These are phyloP conservation scores for Chytriomyces sp. DNA, from an alignment of 192 early-diverging fungal genomes.

Conservation along the genomic window DNA sequence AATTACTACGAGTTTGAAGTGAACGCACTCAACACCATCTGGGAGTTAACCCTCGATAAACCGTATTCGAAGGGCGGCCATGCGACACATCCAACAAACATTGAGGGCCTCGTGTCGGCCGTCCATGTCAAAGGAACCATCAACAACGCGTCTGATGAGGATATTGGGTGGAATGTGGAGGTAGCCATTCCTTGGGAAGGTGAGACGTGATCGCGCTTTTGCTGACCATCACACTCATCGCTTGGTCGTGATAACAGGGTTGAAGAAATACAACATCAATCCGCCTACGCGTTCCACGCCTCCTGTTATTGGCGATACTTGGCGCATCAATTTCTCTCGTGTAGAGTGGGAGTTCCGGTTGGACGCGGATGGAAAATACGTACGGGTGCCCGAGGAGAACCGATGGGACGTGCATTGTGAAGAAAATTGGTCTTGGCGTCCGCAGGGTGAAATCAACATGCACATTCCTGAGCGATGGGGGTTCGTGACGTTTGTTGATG, in stretches of 20 bases:
- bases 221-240: neutral
- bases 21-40: conserved; percentile 29
- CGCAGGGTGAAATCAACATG: conserved; percentile 27
- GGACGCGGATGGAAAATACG: conserved; percentile 7
- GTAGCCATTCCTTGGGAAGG: conserved; percentile 31
- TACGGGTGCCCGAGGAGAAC: conserved; percentile 19
- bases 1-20: conserved; percentile 34
- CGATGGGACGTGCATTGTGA: conserved; percentile 27
- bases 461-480: conserved; percentile 26
- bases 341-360: conserved; percentile 24
- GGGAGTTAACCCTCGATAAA: conserved; percentile 30
- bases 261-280: conserved; percentile 29
- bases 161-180: conserved; percentile 21
- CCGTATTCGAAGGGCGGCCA: conserved; percentile 18
- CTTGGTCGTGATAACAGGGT: neutral
- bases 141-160: conserved; percentile 19
- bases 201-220: neutral
- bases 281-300: conserved; percentile 22
- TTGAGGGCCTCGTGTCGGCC: conserved; percentile 15
- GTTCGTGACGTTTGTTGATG: conserved; percentile 4
- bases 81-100: conserved; percentile 28
- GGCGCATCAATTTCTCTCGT: conserved; percentile 27
- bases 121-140: conserved; percentile 20
- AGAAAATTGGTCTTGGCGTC: conserved; percentile 25
- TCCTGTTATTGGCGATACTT: conserved; percentile 7